These are phyloP conservation scores for Akanthomyces lecanii DNA, from an alignment of 2,329 filamentous ascomycete species.

Conservation along the genomic window DNA sequence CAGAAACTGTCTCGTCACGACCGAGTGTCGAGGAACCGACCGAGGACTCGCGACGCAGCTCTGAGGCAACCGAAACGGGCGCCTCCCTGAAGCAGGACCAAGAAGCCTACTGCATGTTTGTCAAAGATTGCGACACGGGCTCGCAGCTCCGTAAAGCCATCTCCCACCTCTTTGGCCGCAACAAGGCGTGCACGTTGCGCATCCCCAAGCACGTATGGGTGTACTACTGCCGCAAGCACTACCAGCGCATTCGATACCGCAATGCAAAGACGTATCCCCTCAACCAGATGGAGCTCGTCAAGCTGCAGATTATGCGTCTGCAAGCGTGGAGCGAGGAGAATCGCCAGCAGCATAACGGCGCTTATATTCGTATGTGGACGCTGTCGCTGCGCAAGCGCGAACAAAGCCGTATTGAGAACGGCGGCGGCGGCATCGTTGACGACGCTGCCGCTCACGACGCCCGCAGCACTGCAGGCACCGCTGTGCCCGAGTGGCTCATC, in stretches of 20 bases:
- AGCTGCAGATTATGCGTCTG: conserved; percentile 58
- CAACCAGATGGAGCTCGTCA: conserved; percentile 60
- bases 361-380: conserved; percentile 48
- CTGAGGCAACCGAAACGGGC: conserved; percentile 18
- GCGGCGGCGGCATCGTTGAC: conserved; percentile 29
- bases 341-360: conserved; percentile 26
- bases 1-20: neutral
- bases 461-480: conserved; percentile 32
- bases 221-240: conserved; percentile 75
- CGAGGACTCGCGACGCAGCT: neutral
- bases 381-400: conserved; percentile 63
- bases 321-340: conserved; percentile 58
- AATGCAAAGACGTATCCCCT: conserved; percentile 57
- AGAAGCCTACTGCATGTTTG: conserved; percentile 48
- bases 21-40: neutral
- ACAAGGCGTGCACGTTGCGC: conserved; percentile 69
- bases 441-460: conserved; percentile 21
- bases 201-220: conserved; percentile 71
- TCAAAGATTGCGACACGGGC: conserved; percentile 53
- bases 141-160: conserved; percentile 68
- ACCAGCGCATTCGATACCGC: conserved; percentile 71
- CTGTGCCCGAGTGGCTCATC: conserved; percentile 48
- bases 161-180: conserved; percentile 77
- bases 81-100: conserved; percentile 21
- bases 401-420: conserved; percentile 48